Conservation (phyloP, 2,329 filamentous ascomycete genomes). For the Sporothrix protearum region DNA sequence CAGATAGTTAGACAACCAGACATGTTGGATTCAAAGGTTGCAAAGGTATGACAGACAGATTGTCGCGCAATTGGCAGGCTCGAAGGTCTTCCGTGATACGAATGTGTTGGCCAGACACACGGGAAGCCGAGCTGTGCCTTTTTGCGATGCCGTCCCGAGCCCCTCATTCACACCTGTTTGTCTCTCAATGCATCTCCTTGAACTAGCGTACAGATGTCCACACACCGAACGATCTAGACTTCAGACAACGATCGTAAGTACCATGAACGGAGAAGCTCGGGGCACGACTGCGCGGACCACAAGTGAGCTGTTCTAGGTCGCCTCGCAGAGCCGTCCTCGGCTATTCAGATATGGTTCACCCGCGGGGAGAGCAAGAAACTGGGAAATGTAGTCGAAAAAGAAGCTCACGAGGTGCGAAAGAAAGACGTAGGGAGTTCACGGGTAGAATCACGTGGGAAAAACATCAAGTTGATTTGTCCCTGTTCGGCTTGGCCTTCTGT, state of each 20-base stretch:
- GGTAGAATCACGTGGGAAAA: background rate
- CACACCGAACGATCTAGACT: background rate
- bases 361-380: background rate
- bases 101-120: background rate
- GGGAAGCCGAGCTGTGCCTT: background rate
- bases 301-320: background rate
- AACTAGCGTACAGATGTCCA: background rate
- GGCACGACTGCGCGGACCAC: background rate
- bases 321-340: background rate
- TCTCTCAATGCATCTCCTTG: background rate
- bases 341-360: background rate
- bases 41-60: background rate
- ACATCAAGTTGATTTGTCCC: background rate
- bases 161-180: background rate
- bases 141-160: background rate
- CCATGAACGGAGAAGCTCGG: background rate
- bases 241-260: background rate
- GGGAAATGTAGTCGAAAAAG: background rate
- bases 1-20: too few relatives aligned
- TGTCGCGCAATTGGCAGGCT: background rate
- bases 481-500: background rate
- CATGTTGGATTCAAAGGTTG: too few relatives aligned
- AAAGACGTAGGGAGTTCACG: background rate
- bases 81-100: background rate
- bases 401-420: background rate